phyloP scores from a whole-genome alignment of 2,329 filamentous ascomycete species.

The Apiospora hydei region DNA sequence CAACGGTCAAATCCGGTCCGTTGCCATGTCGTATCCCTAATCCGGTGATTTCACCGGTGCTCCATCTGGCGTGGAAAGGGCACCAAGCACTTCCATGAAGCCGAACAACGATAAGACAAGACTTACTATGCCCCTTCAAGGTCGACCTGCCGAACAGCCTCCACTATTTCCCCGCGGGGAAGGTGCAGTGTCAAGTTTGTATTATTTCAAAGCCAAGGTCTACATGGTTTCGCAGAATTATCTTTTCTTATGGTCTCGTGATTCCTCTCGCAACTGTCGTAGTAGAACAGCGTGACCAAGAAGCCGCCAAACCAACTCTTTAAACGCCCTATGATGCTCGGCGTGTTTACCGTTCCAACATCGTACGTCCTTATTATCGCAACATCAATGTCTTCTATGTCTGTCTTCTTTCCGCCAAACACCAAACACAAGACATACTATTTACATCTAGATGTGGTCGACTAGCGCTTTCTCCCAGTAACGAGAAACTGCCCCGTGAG shows the following conservation, averaged over 20 bases:
- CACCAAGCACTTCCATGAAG: background rate
- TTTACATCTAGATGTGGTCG: background rate
- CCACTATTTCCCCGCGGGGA: conserved; percentile 22
- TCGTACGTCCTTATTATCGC: background rate
- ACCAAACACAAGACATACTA: background rate
- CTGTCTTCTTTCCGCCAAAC: background rate
- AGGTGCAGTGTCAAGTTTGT: no score
- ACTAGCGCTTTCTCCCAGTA: conserved; percentile 58
- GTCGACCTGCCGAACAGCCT: background rate
- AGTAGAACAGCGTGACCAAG: background rate
- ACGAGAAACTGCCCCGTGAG: conserved; percentile 75
- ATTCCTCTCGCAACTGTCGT: background rate
- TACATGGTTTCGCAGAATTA: no score
- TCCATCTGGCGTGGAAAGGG: background rate
- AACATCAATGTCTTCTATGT: background rate
- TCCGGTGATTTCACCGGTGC: conserved; percentile 7
- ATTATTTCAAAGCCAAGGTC: no score
- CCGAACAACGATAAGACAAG: background rate
- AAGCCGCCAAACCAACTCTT: background rate
- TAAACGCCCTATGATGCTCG: background rate
- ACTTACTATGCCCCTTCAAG: conserved; percentile 6
- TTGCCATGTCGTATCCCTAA: background rate
- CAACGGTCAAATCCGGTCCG: conserved; percentile 4
- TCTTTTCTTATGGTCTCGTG: background rate
- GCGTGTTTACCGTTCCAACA: background rate